Evolutionary conservation across 108 stramenopile species (phyloP), one percentile per base, ranked within the genome.

Genomic region (Hondaea fermentalgiana): DNA sequence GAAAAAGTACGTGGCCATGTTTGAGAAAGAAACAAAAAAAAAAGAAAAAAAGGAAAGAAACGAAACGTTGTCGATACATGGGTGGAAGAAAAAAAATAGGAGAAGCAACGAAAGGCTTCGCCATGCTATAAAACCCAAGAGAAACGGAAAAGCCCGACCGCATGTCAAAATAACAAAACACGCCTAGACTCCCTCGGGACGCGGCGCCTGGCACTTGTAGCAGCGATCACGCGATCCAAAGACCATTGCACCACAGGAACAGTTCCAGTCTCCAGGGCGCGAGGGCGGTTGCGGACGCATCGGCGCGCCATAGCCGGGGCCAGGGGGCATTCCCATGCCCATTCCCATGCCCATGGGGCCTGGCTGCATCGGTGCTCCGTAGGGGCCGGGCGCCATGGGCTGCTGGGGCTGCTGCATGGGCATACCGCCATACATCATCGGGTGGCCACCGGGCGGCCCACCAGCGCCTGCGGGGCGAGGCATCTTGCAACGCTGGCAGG

Each of bases 381-480:
- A 42, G 42, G 10, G 8, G 6, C 64, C 64, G 10, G 64, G 64
- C 14, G 42, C 64, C 14, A 14, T 23, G 17, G 21, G 21, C 42
- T 14, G 35, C 8, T 42, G 25, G 14, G 8, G 64, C 35, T 28
- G 64, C 42, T 69, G 64, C 64, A 69, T 69, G 25, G 25, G 64
- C 64, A 69, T 69, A 10, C 64, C 64, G 45, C 76, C 76, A 35
- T 83, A 83, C 76, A 83, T 83, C 76, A 83, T 83, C 10, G 64
- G 64, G 14, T 28, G 64, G 21, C 21, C 35, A 42, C 64, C 64
- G 10, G 35, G 21, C 42, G 35, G 21, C 1, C 49, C 49, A 83
- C 43, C 19, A 8, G 4, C 76, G 3, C 12, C 10, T 8, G 0
- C 25, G 76, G 76, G 6, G 23, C 51, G 19, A n/a, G 76, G 76